Conservation (phyloP, 768 basidiomycete genomes). For the Grammothele lineata region DNA sequence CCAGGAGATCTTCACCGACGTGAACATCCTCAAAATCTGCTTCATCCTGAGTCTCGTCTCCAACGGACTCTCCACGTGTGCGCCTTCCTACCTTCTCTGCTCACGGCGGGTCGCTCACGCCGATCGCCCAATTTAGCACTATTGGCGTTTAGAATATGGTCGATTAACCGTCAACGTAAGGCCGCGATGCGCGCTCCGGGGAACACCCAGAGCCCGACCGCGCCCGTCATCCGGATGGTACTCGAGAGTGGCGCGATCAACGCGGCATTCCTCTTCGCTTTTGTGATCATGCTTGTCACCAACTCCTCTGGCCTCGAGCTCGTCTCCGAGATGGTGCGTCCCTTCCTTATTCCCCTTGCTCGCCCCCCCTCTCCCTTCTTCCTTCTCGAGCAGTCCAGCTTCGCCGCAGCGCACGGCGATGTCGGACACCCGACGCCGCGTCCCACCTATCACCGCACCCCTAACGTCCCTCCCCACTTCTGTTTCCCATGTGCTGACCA, state of each 20-base stretch:
- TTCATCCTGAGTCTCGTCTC: neutral
- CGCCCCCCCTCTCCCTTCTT: neutral
- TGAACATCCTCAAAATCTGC: neutral
- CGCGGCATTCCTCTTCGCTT: neutral
- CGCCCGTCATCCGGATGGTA: neutral
- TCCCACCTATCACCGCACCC: too few species aligned
- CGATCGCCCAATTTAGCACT: neutral
- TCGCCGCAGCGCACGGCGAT: too few species aligned
- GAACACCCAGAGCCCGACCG: neutral
- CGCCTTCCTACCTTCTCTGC: neutral
- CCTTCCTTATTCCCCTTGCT: neutral
- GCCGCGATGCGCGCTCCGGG: neutral
- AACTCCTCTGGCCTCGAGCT: too few species aligned
- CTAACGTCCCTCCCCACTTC: too few species aligned
- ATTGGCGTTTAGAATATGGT: neutral
- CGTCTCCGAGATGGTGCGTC: constrained; percentile 2
- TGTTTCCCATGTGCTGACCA: too few species aligned
- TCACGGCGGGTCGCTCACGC: neutral
- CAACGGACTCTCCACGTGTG: neutral
- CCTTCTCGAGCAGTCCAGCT: too few species aligned
- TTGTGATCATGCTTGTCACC: neutral
- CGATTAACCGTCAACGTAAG: neutral
- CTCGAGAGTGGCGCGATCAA: neutral
- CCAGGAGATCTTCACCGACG: neutral
- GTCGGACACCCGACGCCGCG: too few species aligned